Percentiles rank a stretch among this genome's conserved stretches.
These are phyloP conservation scores for Hypoxylon sp. DNA, from an alignment of 2,329 filamentous ascomycete genomes.

Conservation along the genomic window DNA sequence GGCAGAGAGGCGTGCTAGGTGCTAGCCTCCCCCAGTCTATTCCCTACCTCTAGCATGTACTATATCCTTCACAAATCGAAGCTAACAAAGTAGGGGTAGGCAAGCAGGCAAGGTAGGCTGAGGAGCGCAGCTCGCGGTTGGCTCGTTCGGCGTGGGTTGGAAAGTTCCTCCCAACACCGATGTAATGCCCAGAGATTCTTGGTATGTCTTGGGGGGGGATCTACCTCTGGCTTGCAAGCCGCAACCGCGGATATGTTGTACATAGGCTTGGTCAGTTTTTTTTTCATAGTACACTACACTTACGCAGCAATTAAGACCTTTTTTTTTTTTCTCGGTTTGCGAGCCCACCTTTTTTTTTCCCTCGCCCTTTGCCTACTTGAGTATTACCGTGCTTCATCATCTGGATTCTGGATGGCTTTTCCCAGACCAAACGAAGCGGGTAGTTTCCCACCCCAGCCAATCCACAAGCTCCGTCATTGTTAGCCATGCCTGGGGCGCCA, in stretches of 20 bases:
- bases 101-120: constrained; percentile 29
- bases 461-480: constrained; percentile 38
- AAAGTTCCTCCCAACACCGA: constrained; percentile 36
- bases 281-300: constrained; percentile 2
- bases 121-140: constrained; percentile 28
- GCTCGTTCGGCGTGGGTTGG: constrained; percentile 33
- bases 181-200: constrained; percentile 38
- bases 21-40: constrained; percentile 32
- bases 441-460: constrained; percentile 34
- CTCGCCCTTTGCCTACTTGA: constrained; percentile 38
- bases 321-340: too few species aligned
- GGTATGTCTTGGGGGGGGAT: constrained; percentile 28
- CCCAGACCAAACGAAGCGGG: constrained; percentile 34
- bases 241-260: constrained; percentile 35
- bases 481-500: constrained; percentile 35
- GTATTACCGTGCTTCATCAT: constrained; percentile 38
- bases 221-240: constrained; percentile 14
- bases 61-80: constrained; percentile 33
- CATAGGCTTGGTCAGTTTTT: constrained; percentile 19
- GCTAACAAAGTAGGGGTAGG: constrained; percentile 35
- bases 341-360: constrained; percentile 36
- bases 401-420: constrained; percentile 30
- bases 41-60: constrained; percentile 12
- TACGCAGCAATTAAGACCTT: constrained; percentile 31
- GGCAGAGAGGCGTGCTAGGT: constrained; percentile 31